phyloP scores from a whole-genome alignment of 208 protist genomes.

The Crithidia bombi region DNA sequence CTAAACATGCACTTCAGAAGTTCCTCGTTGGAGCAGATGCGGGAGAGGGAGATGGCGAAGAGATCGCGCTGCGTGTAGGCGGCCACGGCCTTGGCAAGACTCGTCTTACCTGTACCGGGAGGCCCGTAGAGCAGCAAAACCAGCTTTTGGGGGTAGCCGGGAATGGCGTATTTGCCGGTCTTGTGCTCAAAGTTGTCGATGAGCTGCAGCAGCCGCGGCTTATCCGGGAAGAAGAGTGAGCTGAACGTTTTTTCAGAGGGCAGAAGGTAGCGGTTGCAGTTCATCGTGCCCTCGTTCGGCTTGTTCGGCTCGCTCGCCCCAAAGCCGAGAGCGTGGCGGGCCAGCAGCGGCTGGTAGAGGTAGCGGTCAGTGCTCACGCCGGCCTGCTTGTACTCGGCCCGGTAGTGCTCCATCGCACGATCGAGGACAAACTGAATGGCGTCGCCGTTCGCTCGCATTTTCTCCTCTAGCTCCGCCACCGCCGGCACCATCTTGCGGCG shows the following conservation, averaged over 20 bases:
- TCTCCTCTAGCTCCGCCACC: constrained; percentile 17
- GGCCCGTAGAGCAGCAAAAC: constrained; percentile 93
- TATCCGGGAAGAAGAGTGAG: constrained; percentile 91
- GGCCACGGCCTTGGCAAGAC: constrained; percentile 90
- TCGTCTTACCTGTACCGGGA: constrained; percentile 96
- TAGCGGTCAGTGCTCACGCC: constrained; percentile 48
- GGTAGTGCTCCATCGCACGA: constrained; percentile 19
- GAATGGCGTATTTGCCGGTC: constrained; percentile 86
- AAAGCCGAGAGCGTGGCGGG: constrained; percentile 11
- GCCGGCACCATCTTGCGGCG: background rate
- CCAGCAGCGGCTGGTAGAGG: constrained; percentile 64
- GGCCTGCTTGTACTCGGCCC: constrained; percentile 51
- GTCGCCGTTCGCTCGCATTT: constrained; percentile 21
- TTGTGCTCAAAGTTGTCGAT: constrained; percentile 82
- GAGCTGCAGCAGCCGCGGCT: constrained; percentile 74
- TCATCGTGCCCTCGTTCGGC: constrained; percentile 34
- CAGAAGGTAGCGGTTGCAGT: constrained; percentile 74
- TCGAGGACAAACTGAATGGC: constrained; percentile 27
- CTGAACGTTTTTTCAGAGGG: constrained; percentile 86
- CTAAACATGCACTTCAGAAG: constrained; percentile 90
- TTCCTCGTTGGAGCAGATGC: constrained; percentile 83
- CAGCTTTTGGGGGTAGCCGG: constrained; percentile 88
- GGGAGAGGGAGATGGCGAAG: constrained; percentile 81
- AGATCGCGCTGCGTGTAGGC: constrained; percentile 82
- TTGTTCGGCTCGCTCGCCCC: constrained; percentile 15